Conservation (phyloP, 805 yeast genomes). For the Jamesozyma rosinii region DNA sequence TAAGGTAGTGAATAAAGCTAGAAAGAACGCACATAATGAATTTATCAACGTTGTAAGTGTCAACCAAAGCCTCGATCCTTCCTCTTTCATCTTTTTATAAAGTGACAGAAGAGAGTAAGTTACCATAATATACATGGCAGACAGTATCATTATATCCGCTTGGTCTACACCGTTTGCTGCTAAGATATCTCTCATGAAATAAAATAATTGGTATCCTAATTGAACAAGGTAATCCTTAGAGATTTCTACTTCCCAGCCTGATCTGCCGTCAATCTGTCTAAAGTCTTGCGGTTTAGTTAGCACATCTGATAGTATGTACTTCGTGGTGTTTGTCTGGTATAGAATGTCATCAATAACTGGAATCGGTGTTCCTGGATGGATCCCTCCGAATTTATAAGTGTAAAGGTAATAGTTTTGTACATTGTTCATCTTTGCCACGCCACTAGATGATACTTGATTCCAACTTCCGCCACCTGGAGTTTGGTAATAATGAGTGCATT, state of each 20-base stretch:
- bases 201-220: conserved; percentile 1
- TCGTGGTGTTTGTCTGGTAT: conserved; percentile 14
- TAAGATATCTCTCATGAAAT: background rate
- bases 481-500: conserved; percentile 24
- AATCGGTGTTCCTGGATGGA: conserved; percentile 5
- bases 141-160: conserved; percentile 67
- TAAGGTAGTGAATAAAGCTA: conserved; percentile 60
- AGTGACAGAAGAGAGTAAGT: conserved; percentile 67
- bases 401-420: conserved; percentile 26
- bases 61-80: conserved; percentile 84
- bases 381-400: conserved; percentile 19
- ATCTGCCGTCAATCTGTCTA: conserved; percentile 36
- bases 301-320: conserved; percentile 19
- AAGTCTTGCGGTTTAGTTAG: conserved; percentile 15
- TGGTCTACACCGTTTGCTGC: conserved; percentile 35
- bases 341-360: conserved; percentile 24
- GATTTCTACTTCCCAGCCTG: conserved; percentile 53
- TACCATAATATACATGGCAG: conserved; percentile 79
- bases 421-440: conserved; percentile 7
- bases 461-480: conserved; percentile 12
- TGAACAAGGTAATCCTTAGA: conserved; percentile 3
- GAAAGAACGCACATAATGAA: conserved; percentile 73
- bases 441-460: conserved; percentile 6
- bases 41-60: conserved; percentile 72
- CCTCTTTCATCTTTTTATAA: conserved; percentile 60